Evolutionary conservation across 257 asterid species (phyloP).

Genomic region (Petrea volubilis): DNA sequence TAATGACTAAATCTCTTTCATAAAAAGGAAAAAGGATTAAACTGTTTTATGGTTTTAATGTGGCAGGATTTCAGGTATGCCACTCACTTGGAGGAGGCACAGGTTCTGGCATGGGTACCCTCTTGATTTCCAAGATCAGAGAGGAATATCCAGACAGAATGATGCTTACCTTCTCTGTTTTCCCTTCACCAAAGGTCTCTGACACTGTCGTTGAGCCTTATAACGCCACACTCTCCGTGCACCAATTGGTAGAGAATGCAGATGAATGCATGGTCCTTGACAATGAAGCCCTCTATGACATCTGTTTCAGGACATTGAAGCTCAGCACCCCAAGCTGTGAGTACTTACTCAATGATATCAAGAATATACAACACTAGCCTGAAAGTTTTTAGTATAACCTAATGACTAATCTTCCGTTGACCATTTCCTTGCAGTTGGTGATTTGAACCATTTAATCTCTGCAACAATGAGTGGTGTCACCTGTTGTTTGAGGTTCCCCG

Average conservation of each 20-base stretch:
- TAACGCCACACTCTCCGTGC: constrained; percentile 89
- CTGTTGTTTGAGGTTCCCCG: constrained; percentile 83
- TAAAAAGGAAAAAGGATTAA: neutral
- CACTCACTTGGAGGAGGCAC: constrained; percentile 97
- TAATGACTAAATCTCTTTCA: neutral
- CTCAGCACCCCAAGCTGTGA: constrained; percentile 96
- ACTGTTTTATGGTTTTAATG: neutral
- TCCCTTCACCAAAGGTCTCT: constrained; percentile 90
- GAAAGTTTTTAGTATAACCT: neutral
- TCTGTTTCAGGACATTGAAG: constrained; percentile 89
- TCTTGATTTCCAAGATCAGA: constrained; percentile 81
- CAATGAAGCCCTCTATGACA: constrained; percentile 88
- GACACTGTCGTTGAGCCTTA: constrained; percentile 93
- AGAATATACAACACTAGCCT: neutral
- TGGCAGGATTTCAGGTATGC: constrained; percentile 86
- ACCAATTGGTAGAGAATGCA: constrained; percentile 88
- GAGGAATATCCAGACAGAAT: constrained; percentile 95
- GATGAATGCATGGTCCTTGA: constrained; percentile 97
- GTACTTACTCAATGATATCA: constrained; percentile 15
- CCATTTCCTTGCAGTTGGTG: constrained; percentile 64
- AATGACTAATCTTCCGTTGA: neutral
- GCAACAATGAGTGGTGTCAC: constrained; percentile 95
- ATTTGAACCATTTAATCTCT: constrained; percentile 80
- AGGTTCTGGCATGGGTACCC: constrained; percentile 97
- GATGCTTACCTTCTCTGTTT: constrained; percentile 95